Evolutionary conservation across 306 rosid species (phyloP), one percentile per base, ranked within the genome.

Genomic region (Delonix regia): DNA sequence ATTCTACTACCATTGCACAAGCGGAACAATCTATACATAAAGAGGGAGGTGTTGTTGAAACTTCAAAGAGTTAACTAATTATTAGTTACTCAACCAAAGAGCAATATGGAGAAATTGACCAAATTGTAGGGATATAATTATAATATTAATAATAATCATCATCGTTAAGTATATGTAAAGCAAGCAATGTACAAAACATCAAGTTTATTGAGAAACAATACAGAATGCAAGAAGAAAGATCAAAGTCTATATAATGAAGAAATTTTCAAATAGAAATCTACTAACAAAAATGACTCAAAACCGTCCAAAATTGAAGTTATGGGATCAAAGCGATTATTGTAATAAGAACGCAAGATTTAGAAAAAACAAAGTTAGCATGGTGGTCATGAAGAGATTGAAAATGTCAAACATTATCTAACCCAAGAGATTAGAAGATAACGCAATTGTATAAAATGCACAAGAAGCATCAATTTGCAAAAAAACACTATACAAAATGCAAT

Each of bases 11-110:
- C 75, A 73, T 48, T 63, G 41, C 79, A 72, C 55, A 63, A 63
- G 39, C 7, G 28, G 53, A 63, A 71, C 10, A 0, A 42, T 33
- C 28, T 59, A 27, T 24, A 28, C 6, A 59, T 3, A 27, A 39
- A 12, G 25, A 25, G 15, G 64, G 11, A 3, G 65, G 38, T 59
- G 33, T 24, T 55, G 13, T 55, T 22, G 9, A 3, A 55, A 55
- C 28, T 7, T 28, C 42, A n/a, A 70, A 56, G 21, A 73, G 28
- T 61, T 56, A 61, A 76, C 44, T 61, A 21, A 47, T 6, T 48
- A 66, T 27, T 74, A 45, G 19, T 73, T 47, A 69, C 16, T 49
- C 70, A 67, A 80, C 47, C 38, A 81, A 48, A 14, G 70, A 66
- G 65, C 60, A 51, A 51, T 51, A 18, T 24, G 47, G 8, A 42